Evolutionary conservation across 768 basidiomycete species (phyloP).

Genomic region (Boletellus sp.): DNA sequence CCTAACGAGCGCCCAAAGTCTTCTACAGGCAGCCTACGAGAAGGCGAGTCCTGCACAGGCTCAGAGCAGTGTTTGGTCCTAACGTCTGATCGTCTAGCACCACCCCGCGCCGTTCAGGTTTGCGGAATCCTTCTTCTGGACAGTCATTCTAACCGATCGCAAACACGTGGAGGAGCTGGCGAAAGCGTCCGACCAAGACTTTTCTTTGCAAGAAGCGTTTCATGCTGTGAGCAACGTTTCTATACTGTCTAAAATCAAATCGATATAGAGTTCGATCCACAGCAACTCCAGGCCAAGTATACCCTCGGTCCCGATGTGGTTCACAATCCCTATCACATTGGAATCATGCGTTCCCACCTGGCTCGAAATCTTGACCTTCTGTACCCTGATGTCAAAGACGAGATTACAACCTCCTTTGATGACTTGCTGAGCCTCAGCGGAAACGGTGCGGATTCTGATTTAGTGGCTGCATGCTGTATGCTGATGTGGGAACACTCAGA

Average conservation of each 20-base stretch:
- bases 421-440: slow-evolving; percentile 29
- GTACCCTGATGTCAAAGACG: slow-evolving; percentile 41
- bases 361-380: slow-evolving; percentile 36
- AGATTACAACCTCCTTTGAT: slow-evolving; percentile 38
- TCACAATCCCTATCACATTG: slow-evolving; percentile 28
- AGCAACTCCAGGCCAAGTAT: background rate
- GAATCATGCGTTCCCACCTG: slow-evolving; percentile 25
- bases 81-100: background rate
- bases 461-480: too few species aligned
- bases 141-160: slow-evolving; percentile 33
- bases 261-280: background rate
- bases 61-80: too few species aligned
- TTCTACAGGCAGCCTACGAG: too few species aligned
- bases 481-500: slow-evolving; percentile 22
- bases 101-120: slow-evolving; percentile 23
- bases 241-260: background rate
- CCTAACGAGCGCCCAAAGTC: too few species aligned
- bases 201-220: slow-evolving; percentile 32
- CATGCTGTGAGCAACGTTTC: slow-evolving; percentile 26
- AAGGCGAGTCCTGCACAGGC: too few species aligned
- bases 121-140: slow-evolving; percentile 31
- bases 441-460: slow-evolving; percentile 4
- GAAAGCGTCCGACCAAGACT: slow-evolving; percentile 35
- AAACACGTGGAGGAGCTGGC: slow-evolving; percentile 36
- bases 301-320: slow-evolving; percentile 31